phyloP scores from a whole-genome alignment of 306 rosid genomes.

The Luffa acutangula region DNA sequence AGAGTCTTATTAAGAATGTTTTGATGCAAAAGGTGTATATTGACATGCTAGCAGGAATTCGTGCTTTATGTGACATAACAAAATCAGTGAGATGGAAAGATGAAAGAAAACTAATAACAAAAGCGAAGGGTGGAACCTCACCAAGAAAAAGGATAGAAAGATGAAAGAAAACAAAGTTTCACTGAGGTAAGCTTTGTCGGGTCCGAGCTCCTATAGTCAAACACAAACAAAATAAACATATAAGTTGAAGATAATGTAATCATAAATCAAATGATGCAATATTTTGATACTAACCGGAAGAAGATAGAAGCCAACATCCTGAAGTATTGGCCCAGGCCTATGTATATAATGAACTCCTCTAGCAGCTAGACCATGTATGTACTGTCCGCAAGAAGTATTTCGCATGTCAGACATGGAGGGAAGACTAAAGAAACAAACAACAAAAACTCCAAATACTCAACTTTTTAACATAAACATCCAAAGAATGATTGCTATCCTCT shows the following conservation, averaged over 20 bases:
- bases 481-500: not conserved
- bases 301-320: conserved; percentile 73
- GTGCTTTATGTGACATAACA: not conserved
- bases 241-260: not conserved
- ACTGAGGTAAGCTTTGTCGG: conserved; percentile 55
- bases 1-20: not conserved
- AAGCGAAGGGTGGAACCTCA: conserved; percentile 18
- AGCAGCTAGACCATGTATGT: conserved; percentile 79
- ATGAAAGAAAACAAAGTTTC: conserved; percentile 54
- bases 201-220: conserved; percentile 55
- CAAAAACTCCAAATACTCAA: conserved; percentile 2
- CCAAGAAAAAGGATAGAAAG: conserved; percentile 63
- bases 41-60: not conserved
- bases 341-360: conserved; percentile 83
- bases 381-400: conserved; percentile 33
- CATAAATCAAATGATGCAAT: not conserved
- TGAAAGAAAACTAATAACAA: not conserved
- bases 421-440: not conserved
- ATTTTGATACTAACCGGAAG: conserved; percentile 52
- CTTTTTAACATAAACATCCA: not conserved
- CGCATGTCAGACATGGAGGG: not conserved
- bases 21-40: not conserved
- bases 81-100: not conserved
- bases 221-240: conserved; percentile 7
- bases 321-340: conserved; percentile 74